These are phyloP conservation scores for Trichoderma erinaceum DNA, from an alignment of 495 filamentous ascomycete species.

Conservation along the genomic window DNA sequence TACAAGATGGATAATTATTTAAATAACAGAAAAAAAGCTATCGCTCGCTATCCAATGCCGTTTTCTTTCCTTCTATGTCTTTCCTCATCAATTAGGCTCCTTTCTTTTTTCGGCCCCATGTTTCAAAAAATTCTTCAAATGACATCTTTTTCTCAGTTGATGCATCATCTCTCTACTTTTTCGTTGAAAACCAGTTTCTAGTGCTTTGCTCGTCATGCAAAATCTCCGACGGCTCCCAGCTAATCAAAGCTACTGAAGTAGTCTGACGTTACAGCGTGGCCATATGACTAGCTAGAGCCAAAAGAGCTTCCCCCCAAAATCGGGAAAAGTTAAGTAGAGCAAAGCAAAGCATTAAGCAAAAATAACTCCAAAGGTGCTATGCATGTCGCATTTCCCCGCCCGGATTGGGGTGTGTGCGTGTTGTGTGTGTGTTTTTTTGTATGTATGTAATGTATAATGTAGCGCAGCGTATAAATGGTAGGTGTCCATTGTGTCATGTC, in stretches of 20 bases:
- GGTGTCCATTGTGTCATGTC: slow-evolving; percentile 7
- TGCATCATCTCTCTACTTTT: neutral
- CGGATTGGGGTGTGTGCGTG: slow-evolving; percentile 8
- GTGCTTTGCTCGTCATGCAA: neutral
- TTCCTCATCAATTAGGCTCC: neutral
- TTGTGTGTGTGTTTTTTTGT: neutral
- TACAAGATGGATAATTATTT: neutral
- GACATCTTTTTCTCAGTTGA: neutral
- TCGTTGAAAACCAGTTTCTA: neutral
- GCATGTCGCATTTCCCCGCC: slow-evolving; percentile 12
- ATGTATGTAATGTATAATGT: neutral
- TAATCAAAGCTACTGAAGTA: neutral
- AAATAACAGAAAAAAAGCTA: neutral
- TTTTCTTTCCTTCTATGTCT: neutral
- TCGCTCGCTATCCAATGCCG: neutral
- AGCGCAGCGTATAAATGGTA: slow-evolving; percentile 4
- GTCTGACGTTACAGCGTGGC: slow-evolving; percentile 4
- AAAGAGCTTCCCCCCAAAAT: neutral
- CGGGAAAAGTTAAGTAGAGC: neutral
- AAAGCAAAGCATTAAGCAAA: neutral
- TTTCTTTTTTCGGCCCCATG: neutral
- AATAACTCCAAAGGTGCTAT: slow-evolving; percentile 9
- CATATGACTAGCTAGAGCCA: neutral
- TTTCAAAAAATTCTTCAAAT: neutral
- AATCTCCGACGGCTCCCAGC: neutral